phyloP scores from a whole-genome alignment of 345 rosid species.

The Barbarea vulgaris region DNA sequence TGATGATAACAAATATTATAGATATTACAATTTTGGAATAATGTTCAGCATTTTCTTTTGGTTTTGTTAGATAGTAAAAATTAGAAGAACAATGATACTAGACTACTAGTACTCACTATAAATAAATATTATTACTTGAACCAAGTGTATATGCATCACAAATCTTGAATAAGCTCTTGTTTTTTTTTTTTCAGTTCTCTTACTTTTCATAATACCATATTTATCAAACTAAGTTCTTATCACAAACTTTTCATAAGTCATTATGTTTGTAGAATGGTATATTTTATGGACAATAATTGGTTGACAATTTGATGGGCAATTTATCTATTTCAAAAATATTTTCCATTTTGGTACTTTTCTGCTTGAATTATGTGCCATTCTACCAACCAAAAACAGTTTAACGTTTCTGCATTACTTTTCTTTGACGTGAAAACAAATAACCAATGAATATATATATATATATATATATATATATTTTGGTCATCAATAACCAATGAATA shows the following conservation, averaged over 20 bases:
- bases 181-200: neutral
- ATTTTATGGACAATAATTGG: neutral
- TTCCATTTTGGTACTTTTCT: constrained; percentile 11
- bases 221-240: constrained; percentile 17
- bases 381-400: constrained; percentile 29
- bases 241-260: constrained; percentile 1
- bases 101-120: neutral
- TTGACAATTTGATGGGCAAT: constrained; percentile 24
- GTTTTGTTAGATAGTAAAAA: neutral
- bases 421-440: constrained; percentile 2
- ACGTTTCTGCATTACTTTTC: constrained; percentile 18
- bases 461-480: no score
- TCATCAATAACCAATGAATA: neutral
- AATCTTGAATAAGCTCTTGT: neutral
- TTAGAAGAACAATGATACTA: neutral
- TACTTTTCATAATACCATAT: neutral
- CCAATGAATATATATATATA: no score
- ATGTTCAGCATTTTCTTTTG: neutral
- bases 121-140: neutral
- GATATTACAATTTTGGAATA: neutral
- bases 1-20: neutral
- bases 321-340: neutral
- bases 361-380: constrained; percentile 26
- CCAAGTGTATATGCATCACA: constrained; percentile 6
- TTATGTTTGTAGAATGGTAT: neutral